Evolutionary conservation across 495 filamentous ascomycete species (phyloP).

Genomic region (Hypoxylon lienhwacheense): DNA sequence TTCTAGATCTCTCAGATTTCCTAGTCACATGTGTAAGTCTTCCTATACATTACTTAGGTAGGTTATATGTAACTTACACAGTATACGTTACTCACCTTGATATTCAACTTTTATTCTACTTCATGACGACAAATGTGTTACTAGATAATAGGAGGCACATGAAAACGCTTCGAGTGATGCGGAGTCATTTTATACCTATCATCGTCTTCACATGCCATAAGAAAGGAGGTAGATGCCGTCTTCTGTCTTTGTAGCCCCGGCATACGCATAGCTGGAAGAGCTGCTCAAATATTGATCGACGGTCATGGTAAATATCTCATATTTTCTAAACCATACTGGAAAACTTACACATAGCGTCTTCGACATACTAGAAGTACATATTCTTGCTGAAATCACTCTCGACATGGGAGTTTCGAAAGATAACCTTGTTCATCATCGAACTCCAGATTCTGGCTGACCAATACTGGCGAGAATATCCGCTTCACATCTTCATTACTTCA

Average conservation of each 20-base stretch:
- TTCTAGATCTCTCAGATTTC: no score
- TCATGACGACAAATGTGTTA: background rate
- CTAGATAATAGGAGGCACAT: background rate
- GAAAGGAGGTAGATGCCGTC: conserved; percentile 34
- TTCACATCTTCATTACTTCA: conserved; percentile 41
- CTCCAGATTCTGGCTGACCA: conserved; percentile 37
- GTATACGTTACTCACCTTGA: no score
- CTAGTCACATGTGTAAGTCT: no score
- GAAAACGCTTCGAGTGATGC: conserved; percentile 45
- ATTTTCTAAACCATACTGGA: conserved; percentile 42
- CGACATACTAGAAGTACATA: conserved; percentile 40
- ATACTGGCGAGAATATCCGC: conserved; percentile 48
- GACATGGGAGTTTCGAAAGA: conserved; percentile 35
- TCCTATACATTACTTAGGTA: no score
- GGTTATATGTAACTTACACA: no score
- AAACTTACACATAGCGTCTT: conserved; percentile 39
- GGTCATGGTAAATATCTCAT: conserved; percentile 39
- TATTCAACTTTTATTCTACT: background rate
- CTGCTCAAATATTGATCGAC: conserved; percentile 41
- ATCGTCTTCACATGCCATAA: conserved; percentile 39
- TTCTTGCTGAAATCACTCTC: conserved; percentile 41
- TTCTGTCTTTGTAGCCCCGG: conserved; percentile 48
- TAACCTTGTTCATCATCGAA: conserved; percentile 39
- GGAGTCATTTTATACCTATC: conserved; percentile 44
- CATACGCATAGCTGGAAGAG: conserved; percentile 41